Evolutionary conservation across 352 stramenopile species (phyloP), one percentile per base, ranked within the genome.

Genomic region (Globisporangium nunn): DNA sequence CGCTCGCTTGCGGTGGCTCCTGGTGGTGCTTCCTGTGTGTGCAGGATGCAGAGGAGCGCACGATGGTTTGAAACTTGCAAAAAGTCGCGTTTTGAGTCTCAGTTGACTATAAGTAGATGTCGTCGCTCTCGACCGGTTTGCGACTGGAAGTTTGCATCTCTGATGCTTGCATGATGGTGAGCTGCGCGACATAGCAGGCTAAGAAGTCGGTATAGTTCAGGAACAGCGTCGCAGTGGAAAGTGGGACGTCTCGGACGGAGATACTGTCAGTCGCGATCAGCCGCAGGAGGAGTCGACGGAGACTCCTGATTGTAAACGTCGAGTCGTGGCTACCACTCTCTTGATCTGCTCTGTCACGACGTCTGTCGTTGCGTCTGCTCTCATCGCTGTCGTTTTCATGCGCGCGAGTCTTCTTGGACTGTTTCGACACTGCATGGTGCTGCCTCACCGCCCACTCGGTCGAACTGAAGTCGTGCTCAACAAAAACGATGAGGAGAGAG

Each of bases 141-240:
- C 46, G 17, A 3, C 5, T 1, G 23, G 30, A 18, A 37, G 30
- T 49, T 28, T 54, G 50, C 29, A 17, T 28, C n/a, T 4, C 28
- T 1, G 58, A 48, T 17, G 51, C 52, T 56, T 73, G 64, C 18
- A 64, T 46, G 7, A 50, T 58, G 29, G 72, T 51, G 4, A 85
- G 58, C 39, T 74, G 76, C 1, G 77, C 80, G 0, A 87, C 72
- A 50, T 76, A 86, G 58, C 63, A 76, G 0, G 77, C 68, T 7
- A 90, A 66, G 29, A 90, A 90, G 43, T 90, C 80, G 0, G 77
- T 90, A 47, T 88, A 90, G 2, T 61, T 75, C 3, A 88, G 54
- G 46, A 81, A 90, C 0, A 74, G 65, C 0, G 48, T 23, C 3
- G 71, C 73, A 2, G 70, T 68, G 0, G 55, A 54, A 14, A 56